Percentiles rank a stretch among this genome's conserved stretches.
phyloP scores from a whole-genome alignment of 768 basidiomycete species.

The Gloeopeniophorella convolvens region DNA sequence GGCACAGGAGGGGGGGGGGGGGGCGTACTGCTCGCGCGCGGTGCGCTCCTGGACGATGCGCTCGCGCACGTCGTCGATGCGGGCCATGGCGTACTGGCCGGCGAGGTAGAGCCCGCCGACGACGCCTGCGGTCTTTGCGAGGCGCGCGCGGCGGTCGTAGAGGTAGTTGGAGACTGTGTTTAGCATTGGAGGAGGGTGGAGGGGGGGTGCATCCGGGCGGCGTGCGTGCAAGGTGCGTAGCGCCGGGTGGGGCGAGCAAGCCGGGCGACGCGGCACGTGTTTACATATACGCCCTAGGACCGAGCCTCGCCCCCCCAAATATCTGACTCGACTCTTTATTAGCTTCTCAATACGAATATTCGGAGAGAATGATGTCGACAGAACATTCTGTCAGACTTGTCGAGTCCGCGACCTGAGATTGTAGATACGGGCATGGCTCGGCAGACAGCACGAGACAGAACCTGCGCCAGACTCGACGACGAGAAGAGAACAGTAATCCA shows the following conservation, averaged over 20 bases:
- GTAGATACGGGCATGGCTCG: too few relatives aligned
- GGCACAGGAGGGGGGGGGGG: background rate
- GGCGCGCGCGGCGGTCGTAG: constrained; percentile 38
- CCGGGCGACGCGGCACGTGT: constrained; percentile 1
- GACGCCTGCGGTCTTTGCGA: constrained; percentile 46
- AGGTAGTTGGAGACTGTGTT: constrained; percentile 40
- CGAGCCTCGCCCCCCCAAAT: background rate
- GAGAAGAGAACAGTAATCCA: too few relatives aligned
- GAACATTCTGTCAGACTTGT: too few relatives aligned
- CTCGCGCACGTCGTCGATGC: constrained; percentile 62
- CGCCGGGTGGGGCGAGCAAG: background rate
- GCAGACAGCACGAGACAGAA: too few relatives aligned
- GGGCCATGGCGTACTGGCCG: constrained; percentile 50
- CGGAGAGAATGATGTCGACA: too few relatives aligned
- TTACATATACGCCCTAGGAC: background rate
- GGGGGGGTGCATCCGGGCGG: constrained; percentile 6
- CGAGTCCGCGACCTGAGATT: too few relatives aligned
- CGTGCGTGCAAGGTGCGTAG: background rate
- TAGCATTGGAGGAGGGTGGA: constrained; percentile 32
- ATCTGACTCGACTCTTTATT: too few relatives aligned
- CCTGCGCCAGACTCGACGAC: background rate
- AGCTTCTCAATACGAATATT: too few relatives aligned
- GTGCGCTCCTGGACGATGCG: constrained; percentile 49
- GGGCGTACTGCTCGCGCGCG: constrained; percentile 65
- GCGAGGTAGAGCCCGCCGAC: constrained; percentile 58